A percentile compares a stretch with the other conserved stretches of the same genome.
phyloP scores from a whole-genome alignment of 768 basidiomycete species.

The Lactifluus volemus region DNA sequence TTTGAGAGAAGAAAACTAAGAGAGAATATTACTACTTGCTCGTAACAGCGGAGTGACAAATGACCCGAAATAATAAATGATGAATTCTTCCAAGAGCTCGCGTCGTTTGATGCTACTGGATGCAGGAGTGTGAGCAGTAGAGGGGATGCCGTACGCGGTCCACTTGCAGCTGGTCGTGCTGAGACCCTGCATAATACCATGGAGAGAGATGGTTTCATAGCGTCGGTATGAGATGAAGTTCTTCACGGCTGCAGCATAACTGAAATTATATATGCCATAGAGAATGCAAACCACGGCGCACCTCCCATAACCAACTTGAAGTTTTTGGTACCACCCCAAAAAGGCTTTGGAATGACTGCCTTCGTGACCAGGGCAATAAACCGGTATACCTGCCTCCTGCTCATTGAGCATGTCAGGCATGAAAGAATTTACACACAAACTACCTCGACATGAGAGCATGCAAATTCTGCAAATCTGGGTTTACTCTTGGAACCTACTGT shows the following conservation, averaged over 20 bases:
- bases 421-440: background rate
- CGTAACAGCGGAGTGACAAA: constrained; percentile 73
- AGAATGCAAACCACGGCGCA: constrained; percentile 24
- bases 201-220: constrained; percentile 74
- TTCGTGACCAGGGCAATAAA: constrained; percentile 58
- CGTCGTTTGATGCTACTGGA: constrained; percentile 67
- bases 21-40: constrained; percentile 34
- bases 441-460: constrained; percentile 60
- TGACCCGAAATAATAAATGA: constrained; percentile 92
- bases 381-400: constrained; percentile 50
- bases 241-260: constrained; percentile 49
- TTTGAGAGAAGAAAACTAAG: background rate
- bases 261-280: background rate
- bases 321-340: constrained; percentile 76
- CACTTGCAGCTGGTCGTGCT: constrained; percentile 70
- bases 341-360: constrained; percentile 57
- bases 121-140: constrained; percentile 39
- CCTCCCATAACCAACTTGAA: constrained; percentile 47
- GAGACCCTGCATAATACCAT: constrained; percentile 69
- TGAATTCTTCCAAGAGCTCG: constrained; percentile 78
- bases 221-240: constrained; percentile 66
- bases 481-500: constrained; percentile 37
- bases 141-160: constrained; percentile 44
- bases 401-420: background rate
- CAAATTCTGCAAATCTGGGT: constrained; percentile 73